Base-by-base conservation (phyloP, 106 monocot species). In the Allium fistulosum region DNA sequence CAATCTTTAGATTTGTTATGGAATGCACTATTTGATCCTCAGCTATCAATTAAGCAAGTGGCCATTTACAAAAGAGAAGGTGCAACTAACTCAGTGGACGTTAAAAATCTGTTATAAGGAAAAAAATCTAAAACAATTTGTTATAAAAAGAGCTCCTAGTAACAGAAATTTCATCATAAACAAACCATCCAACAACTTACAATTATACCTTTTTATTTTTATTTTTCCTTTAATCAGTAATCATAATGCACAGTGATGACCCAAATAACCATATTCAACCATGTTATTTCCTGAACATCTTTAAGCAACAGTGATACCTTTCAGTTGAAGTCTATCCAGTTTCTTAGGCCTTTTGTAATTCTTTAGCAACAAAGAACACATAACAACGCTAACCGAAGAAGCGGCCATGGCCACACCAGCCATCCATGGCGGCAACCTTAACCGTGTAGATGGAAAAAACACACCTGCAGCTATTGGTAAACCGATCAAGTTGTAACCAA, bases 401-500 rank as follows among this genome's bases (percentile, higher is more conserved):
- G 83, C 85, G 11, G 94, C 94, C 94, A 95, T 95, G 26, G 88
- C 85, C 13, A 88, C 90, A 56, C 94, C 94, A 7, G 91, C 78
- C 61, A 95, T 52, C 94, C 94, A 95, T 14, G 94, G 94, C 4
- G 94, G 94, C 56, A 95, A 58, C 2, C 83, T 80, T 60, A 95
- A 74, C 65, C 85, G 26, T 7, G 75, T 79, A 13, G 75, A 87
- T 17, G 94, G 94, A 61, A 91, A 94, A 13, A 94, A 79, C 11
- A 51, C 87, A 8, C 94, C 94, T 2, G 90, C 90, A 26, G 94
- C 94, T 69, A 94, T 77, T 0, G 94, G 90, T 72, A 94, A 87
- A 47, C 94, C 82, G 27, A 94, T 80, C 66, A 94, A 78, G 75
- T 94, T 94, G 70, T 94, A 94, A 46, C 85, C 91, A 22, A 91